These are phyloP conservation scores for Hericium alpestre DNA, from an alignment of 768 basidiomycete genomes.

Conservation along the genomic window DNA sequence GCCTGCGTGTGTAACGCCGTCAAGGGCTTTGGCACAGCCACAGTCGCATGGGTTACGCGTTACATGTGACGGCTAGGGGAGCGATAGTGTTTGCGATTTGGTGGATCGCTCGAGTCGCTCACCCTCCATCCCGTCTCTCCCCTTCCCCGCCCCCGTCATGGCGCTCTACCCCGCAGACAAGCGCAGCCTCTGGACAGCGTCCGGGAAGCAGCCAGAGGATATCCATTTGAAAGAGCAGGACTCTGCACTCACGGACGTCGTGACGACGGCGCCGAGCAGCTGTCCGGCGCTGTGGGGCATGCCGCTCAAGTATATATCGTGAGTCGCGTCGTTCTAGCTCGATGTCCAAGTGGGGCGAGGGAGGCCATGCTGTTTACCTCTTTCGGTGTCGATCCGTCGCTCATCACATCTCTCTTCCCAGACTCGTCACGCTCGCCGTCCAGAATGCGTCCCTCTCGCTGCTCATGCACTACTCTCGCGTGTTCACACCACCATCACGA, in stretches of 20 bases:
- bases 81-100: background rate
- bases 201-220: background rate
- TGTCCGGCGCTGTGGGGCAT: constrained; percentile 56
- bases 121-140: background rate
- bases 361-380: constrained; percentile 9
- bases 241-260: constrained; percentile 29
- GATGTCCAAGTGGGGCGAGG: constrained; percentile 1
- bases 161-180: background rate
- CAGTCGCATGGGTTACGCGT: background rate
- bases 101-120: background rate
- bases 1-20: background rate
- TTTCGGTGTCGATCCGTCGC: constrained; percentile 9
- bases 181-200: too few relatives aligned
- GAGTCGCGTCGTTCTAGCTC: constrained; percentile 21
- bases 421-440: constrained; percentile 74
- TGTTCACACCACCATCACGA: constrained; percentile 61
- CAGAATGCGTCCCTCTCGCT: constrained; percentile 88
- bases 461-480: constrained; percentile 94
- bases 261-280: constrained; percentile 23
- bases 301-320: constrained; percentile 76
- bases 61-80: background rate
- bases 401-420: constrained; percentile 19
- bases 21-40: background rate
- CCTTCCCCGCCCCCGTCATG: background rate
- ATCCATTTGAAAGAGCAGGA: background rate